Percentiles rank a stretch among this genome's conserved stretches.
Conservation (phyloP, 192 early-diverging fungal species). For the Rhizophlyctis rosea region DNA sequence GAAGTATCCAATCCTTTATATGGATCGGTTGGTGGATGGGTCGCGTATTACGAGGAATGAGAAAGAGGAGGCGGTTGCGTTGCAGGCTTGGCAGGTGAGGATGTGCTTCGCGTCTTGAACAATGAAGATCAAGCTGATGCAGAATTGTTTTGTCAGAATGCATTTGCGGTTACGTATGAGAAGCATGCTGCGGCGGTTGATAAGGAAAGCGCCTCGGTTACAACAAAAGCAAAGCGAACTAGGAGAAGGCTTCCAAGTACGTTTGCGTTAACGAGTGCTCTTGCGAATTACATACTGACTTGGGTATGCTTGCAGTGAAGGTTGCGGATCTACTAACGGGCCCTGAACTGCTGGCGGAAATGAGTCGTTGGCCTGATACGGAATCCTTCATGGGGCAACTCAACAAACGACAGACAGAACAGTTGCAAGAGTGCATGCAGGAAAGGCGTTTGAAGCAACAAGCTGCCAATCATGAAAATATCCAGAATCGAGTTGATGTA, state of each 20-base stretch:
- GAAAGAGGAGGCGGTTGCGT: slow-evolving; percentile 51
- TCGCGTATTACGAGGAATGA: slow-evolving; percentile 36
- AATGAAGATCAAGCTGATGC: slow-evolving; percentile 1
- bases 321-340: background rate
- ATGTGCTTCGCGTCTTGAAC: background rate
- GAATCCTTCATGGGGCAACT: background rate
- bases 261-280: too few relatives aligned
- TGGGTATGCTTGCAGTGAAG: too few relatives aligned
- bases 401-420: too few relatives aligned
- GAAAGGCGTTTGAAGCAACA: too few relatives aligned
- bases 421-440: too few relatives aligned
- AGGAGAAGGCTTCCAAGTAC: background rate
- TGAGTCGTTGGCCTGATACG: background rate
- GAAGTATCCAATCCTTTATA: slow-evolving; percentile 49
- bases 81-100: slow-evolving; percentile 26
- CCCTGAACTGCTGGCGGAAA: slow-evolving; percentile 1
- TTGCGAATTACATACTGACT: too few relatives aligned
- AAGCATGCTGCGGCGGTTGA: slow-evolving; percentile 15
- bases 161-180: too few relatives aligned
- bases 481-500: too few relatives aligned
- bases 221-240: background rate
- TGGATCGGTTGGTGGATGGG: slow-evolving; percentile 47
- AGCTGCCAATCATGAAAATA: too few relatives aligned
- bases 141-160: too few relatives aligned
- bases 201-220: slow-evolving; percentile 19